These are phyloP conservation scores for Triticum urartu DNA, from an alignment of 176 grass and related monocot species.

Conservation along the genomic window DNA sequence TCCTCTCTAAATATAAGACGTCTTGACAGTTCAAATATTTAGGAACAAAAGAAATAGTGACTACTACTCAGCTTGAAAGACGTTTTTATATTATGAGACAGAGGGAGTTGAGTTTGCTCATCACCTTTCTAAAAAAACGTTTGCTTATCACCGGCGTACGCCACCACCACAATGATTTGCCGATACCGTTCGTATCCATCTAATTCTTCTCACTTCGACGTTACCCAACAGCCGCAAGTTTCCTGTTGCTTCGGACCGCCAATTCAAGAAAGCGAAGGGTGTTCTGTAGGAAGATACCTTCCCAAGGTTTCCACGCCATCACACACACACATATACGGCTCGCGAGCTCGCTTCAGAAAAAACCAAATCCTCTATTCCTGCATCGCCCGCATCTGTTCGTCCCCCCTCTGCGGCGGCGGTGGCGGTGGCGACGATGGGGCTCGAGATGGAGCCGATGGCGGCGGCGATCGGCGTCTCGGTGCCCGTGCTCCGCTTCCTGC, in stretches of 20 bases:
- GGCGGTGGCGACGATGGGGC: conserved; percentile 41
- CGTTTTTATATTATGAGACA: too few species aligned
- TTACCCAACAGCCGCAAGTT: not conserved
- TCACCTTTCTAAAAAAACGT: too few species aligned
- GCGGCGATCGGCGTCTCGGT: conserved; percentile 90
- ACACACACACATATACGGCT: not conserved
- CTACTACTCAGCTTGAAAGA: too few species aligned
- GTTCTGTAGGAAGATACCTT: conserved; percentile 9
- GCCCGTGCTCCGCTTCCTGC: conserved; percentile 88
- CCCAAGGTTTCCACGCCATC: conserved; percentile 10
- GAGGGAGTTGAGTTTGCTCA: too few species aligned
- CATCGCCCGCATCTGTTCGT: conserved; percentile 36
- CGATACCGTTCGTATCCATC: not conserved
- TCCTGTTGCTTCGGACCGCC: not conserved
- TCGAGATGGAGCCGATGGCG: conserved; percentile 82
- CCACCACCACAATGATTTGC: not conserved
- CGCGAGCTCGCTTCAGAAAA: conserved; percentile 27
- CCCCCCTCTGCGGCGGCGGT: not conserved
- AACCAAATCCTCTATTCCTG: conserved; percentile 33
- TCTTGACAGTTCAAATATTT: too few species aligned
- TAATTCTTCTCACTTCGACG: not conserved
- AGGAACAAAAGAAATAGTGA: too few species aligned
- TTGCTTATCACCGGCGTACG: not conserved
- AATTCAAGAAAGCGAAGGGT: not conserved
- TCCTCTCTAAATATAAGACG: too few species aligned